Percentiles rank a stretch among this genome's conserved stretches.
These are phyloP conservation scores for Aspergillus sp. DNA, from an alignment of 2,329 filamentous ascomycete species.

Conservation along the genomic window DNA sequence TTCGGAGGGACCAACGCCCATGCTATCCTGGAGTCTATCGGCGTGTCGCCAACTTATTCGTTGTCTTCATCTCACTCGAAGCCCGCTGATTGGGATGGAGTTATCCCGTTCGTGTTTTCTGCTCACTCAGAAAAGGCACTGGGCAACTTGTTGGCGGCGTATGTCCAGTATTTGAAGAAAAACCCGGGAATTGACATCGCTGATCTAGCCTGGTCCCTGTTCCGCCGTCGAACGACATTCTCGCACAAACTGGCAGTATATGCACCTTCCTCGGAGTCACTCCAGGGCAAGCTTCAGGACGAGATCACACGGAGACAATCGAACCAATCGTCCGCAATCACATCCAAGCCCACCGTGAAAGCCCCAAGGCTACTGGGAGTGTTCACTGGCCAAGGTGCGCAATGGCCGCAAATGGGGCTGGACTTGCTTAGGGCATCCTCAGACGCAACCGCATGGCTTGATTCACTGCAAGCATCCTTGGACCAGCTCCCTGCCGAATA, in stretches of 20 bases:
- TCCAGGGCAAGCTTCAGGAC: not conserved
- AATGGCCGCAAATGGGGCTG: slow-evolving; percentile 15
- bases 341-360: not conserved
- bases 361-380: slow-evolving; percentile 9
- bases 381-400: slow-evolving; percentile 19
- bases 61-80: not conserved
- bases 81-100: too few species aligned
- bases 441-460: not conserved
- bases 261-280: not conserved
- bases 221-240: not conserved
- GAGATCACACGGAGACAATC: not conserved
- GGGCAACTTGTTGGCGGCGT: not conserved
- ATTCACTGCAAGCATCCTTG: not conserved
- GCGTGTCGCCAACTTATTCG: too few species aligned
- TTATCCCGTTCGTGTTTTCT: not conserved
- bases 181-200: not conserved
- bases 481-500: not conserved
- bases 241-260: not conserved
- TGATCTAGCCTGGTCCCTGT: not conserved
- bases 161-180: not conserved
- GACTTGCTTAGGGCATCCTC: not conserved
- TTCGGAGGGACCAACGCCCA: slow-evolving; percentile 11
- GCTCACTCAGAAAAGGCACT: not conserved
- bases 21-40: not conserved
- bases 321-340: not conserved